Base-by-base conservation (phyloP, 306 rosid genomes). In the Quillaja saponaria region DNA sequence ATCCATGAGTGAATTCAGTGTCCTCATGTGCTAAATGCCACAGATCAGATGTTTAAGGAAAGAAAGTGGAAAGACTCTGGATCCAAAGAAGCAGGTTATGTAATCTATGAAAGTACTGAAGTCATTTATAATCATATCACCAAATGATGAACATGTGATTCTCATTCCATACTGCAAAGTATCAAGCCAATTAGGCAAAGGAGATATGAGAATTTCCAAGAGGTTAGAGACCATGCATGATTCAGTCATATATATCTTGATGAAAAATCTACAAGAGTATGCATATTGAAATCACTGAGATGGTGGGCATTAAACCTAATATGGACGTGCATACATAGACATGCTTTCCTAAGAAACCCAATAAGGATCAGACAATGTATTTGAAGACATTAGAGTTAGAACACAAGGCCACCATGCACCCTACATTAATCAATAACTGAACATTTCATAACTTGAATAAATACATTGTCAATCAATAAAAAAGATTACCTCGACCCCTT, bases 401-500 rank as follows among this genome's bases (percentile, higher is more conserved):
- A 47, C 16, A 40, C 52, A 50, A 17, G 49, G 55, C 42, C 55
- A 57, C 14, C 46, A 39, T 9, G 28, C 31, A 51, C 38, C 66
- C 25, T 16, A 60, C 48, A 53, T 39, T 28, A 63, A 41, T 21
- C 53, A 18, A 18, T 46, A 20, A 52, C n/a, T n/a, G n/a, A 45
- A 44, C 31, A 39, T 55, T 66, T 21, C 46, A 15, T 33, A 76
- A 49, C 58, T 58, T 49, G 37, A 54, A 64, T 35, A 61, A 54
- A 52, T 14, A n/a, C n/a, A 66, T 9, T 11, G 21, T 20, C n/a
- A n/a, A n/a, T n/a, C n/a, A n/a, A n/a, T n/a, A n/a, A n/a, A n/a
- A 64, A 51, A 61, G 44, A 61, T 69, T 49, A 56, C 76, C 79
- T 75, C 40, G 68, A 51, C 64, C 67, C 37, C 52, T 55, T 56